Evolutionary conservation across 2,329 filamentous ascomycete genomes (phyloP), one percentile per base, ranked within the genome.

Genomic region (Cercospora zeina): DNA sequence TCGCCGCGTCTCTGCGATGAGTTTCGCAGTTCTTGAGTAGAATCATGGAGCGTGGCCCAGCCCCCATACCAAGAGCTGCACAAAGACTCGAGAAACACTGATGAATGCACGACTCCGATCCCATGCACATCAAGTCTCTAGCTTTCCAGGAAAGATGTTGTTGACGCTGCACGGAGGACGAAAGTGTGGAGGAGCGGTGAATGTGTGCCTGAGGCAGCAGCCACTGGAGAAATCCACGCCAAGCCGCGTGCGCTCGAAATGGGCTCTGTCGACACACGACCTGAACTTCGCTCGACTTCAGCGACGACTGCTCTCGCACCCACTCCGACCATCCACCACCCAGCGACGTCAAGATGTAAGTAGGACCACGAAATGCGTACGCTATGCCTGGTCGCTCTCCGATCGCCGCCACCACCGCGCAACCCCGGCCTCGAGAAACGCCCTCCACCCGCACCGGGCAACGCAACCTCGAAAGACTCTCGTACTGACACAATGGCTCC

Each of bases 261-360:
- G 49, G 49, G 49, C 49, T 53, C 16, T 34, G 49, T 53, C 49
- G 31, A 53, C 49, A 53, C 49, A 53, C 49, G 49, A 53, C 49
- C 19, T 53, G 49, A 30, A 53, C 49, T 53, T 53, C 49, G 49
- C 49, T 53, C 34, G 49, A 34, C 27, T n/a, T 56, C 56, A 51
- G 45, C 56, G 58, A 60, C 58, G 58, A 54, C 49, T 53, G 49
- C 58, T 60, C 50, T 34, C 36, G 27, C 59, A 61, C 49, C 53
- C 27, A 53, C 59, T 62, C 67, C 66, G 66, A 62, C 56, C 67
- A 62, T 58, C 65, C 68, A 71, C 63, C 67, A 66, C 62, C 67
- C 63, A 68, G 62, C 63, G 62, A 65, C 64, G 67, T 59, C 62
- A 71, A 67, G 69, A 71, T 71, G 69, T 71, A 69, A 69, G 69